A percentile compares a stretch with the other conserved stretches of the same genome.
These are phyloP conservation scores for Cadophora sp. DNA, from an alignment of 2,329 filamentous ascomycete species.

Conservation along the genomic window DNA sequence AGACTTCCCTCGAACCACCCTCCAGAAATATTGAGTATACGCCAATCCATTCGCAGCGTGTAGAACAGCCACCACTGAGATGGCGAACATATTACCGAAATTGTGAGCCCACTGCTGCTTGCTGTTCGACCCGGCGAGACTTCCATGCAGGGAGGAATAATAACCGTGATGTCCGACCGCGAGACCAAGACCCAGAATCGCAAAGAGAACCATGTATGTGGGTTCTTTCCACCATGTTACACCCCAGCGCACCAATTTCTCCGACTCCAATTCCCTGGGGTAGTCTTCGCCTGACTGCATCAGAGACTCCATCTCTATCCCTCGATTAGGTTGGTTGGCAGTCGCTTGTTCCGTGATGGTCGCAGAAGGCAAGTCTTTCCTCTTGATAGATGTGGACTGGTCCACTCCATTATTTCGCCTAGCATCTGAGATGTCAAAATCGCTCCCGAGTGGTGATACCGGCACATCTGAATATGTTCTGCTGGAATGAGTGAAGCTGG, in stretches of 20 bases:
- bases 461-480: neutral
- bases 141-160: constrained; percentile 13
- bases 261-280: neutral
- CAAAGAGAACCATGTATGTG: constrained; percentile 8
- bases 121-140: constrained; percentile 3
- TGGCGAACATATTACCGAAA: constrained; percentile 17
- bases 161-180: constrained; percentile 22
- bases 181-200: constrained; percentile 7
- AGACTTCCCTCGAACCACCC: neutral
- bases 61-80: neutral
- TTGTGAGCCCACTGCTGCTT: constrained; percentile 18
- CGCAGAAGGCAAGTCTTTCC: neutral
- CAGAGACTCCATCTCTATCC: neutral
- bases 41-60: neutral
- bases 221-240: constrained; percentile 20
- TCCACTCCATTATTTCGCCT: neutral
- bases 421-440: constrained; percentile 1
- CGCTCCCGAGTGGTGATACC: neutral
- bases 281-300: neutral
- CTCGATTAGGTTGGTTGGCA: neutral
- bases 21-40: constrained; percentile 24
- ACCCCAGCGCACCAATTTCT: constrained; percentile 20
- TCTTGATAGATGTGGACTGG: no score
- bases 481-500: neutral
- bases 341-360: neutral